Base-by-base conservation (phyloP, 2,329 filamentous ascomycete species). In the Arthrobotrys conoides region DNA sequence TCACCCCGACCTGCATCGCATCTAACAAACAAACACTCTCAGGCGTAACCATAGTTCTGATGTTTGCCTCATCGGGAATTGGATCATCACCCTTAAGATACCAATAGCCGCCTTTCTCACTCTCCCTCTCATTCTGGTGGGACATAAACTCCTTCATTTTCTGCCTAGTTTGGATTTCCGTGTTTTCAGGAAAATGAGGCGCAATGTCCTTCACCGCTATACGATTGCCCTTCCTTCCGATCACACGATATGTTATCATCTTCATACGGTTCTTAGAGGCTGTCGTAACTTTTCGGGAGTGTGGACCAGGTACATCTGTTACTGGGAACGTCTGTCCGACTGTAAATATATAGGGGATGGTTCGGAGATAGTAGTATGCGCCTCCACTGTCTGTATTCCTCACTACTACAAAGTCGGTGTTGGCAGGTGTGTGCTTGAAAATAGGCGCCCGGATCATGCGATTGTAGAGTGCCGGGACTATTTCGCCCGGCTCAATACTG, bases 231-330 rank as follows among this genome's bases (percentile, higher is more conserved):
- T 91, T 93, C 82, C 93, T 92, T 80, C 91, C 89, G 82, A 97
- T 93, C 83, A 97, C 90, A 64, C 96, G 92, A 84, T 93, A 97
- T 0, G 94, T 92, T 46, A 99, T 90, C 91, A 97, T 97, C 86
- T 96, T 97, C 84, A 99, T 91, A 41, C 96, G 90, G 84, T 96
- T 97, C 87, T 99, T 99, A 41, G 93, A 91, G n/a, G 95, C 94
- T 72, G 96, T 97, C 0, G 96, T 99, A 33, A 98, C 95, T 84
- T 96, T 97, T 79, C 96, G 89, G 44, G 94, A 96, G 83, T 98
- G 94, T 1, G 94, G 95, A 0, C 94, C 94, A 2, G 96, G 96
- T 4, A 99, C 92, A 82, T 98, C 94, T 33, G 95, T 90, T 0
- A 93, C 93, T 0, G 96, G 96, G 83, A 98, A 94, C 71, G 95